Evolutionary conservation across 148 eudicot genomes (phyloP).

Genomic region (Tetragonia tetragonoides): DNA sequence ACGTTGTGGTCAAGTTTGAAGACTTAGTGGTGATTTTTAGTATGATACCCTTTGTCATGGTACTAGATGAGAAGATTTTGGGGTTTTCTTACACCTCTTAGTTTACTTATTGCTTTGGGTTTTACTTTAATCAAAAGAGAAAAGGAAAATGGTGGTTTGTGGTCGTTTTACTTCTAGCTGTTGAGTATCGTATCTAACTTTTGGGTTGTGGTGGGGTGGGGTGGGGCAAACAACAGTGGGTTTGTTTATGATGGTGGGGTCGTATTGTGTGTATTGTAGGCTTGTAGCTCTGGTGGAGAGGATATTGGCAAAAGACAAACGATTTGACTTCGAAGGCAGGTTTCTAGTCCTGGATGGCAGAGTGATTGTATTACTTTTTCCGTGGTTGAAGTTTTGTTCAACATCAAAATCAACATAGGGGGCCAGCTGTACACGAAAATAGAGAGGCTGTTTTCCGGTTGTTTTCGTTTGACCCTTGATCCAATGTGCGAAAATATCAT

Average conservation of each 20-base stretch:
- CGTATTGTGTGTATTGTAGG: not conserved
- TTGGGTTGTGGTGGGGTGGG: not conserved
- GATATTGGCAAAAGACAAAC: not conserved
- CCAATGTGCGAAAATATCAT: too few relatives aligned
- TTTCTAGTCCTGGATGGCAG: not conserved
- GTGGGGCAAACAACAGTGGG: not conserved
- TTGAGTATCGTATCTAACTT: not conserved
- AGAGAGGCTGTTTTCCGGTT: too few relatives aligned
- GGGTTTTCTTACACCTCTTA: too few relatives aligned
- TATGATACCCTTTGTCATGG: not conserved
- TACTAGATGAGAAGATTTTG: not conserved
- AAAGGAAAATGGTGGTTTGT: too few relatives aligned
- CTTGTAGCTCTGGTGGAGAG: not conserved
- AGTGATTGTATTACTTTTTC: not conserved
- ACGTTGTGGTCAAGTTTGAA: not conserved
- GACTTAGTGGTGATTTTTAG: not conserved
- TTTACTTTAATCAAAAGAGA: too few relatives aligned
- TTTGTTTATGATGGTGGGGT: not conserved
- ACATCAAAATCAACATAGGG: too few relatives aligned
- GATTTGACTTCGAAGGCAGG: not conserved
- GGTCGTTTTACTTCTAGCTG: not conserved
- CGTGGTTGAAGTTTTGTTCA: too few relatives aligned
- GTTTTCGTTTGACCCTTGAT: too few relatives aligned
- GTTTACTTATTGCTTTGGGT: not conserved
- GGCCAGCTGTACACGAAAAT: too few relatives aligned